Evolutionary conservation across 495 filamentous ascomycete species (phyloP).

Genomic region (Aspergillus diversus): DNA sequence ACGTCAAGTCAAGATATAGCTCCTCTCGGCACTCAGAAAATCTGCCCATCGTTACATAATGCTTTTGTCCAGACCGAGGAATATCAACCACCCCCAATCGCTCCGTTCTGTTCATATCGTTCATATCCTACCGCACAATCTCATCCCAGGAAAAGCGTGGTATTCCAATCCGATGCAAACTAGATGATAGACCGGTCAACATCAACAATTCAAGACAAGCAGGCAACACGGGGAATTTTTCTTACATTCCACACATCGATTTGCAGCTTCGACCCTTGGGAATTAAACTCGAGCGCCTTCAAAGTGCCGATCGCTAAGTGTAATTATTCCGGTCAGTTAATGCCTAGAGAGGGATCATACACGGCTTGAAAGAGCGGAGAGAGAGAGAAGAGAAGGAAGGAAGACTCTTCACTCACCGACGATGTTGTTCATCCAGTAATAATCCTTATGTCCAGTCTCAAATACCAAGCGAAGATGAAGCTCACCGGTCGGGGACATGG

Average conservation of each 20-base stretch:
- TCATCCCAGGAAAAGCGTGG: slow-evolving; percentile 8
- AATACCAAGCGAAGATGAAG: slow-evolving; percentile 35
- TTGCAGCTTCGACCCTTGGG: slow-evolving; percentile 23
- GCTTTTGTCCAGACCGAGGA: too few relatives aligned
- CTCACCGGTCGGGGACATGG: slow-evolving; percentile 27
- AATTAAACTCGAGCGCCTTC: slow-evolving; percentile 18
- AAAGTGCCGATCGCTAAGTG: slow-evolving; percentile 32
- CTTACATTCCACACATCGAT: slow-evolving; percentile 43
- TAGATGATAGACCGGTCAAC: slow-evolving; percentile 4
- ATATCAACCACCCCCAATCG: too few relatives aligned
- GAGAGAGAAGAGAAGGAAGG: not conserved
- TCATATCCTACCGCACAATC: not conserved
- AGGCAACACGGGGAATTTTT: not conserved
- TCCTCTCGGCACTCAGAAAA: too few relatives aligned
- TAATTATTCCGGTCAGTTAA: not conserved
- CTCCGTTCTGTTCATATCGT: not conserved
- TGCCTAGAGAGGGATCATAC: not conserved
- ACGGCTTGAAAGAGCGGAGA: not conserved
- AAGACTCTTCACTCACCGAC: slow-evolving; percentile 28
- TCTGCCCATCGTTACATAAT: too few relatives aligned
- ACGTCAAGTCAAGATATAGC: too few relatives aligned
- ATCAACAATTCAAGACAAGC: not conserved
- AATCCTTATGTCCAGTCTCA: slow-evolving; percentile 32
- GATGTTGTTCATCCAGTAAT: slow-evolving; percentile 43
- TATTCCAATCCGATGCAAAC: slow-evolving; percentile 30